These are phyloP conservation scores for Tetraselmis striata DNA, from an alignment of 139 green algal genomes.

Conservation along the genomic window DNA sequence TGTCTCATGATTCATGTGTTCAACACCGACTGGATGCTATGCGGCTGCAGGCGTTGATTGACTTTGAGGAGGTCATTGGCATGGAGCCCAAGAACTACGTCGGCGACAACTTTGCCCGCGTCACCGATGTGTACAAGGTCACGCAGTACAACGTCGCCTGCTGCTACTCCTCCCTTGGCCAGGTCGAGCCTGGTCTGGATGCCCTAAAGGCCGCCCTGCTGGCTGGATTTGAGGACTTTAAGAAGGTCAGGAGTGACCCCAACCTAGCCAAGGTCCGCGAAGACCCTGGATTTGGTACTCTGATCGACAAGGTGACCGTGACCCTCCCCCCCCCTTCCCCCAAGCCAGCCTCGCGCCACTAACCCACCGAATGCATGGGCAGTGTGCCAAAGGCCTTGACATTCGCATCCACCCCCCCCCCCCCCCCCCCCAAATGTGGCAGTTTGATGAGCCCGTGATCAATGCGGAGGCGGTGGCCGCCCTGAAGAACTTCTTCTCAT, in stretches of 20 bases:
- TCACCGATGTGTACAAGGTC: constrained; percentile 84
- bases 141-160: constrained; percentile 97
- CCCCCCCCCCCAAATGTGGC: too few relatives aligned
- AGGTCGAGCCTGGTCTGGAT: constrained; percentile 57
- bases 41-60: constrained; percentile 65
- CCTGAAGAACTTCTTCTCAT: constrained; percentile 43
- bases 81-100: constrained; percentile 91
- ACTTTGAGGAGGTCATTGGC: constrained; percentile 93
- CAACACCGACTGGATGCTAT: neutral
- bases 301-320: constrained; percentile 79
- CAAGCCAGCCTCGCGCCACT: too few relatives aligned
- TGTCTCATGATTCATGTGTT: constrained; percentile 4
- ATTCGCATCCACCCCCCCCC: too few relatives aligned
- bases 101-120: constrained; percentile 80
- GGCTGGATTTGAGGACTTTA: constrained; percentile 88
- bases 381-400: too few relatives aligned
- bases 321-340: too few relatives aligned
- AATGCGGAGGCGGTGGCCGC: constrained; percentile 76
- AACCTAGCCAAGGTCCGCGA: constrained; percentile 74
- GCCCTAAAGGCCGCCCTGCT: constrained; percentile 73
- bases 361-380: too few relatives aligned
- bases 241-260: constrained; percentile 79
- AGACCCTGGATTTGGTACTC: constrained; percentile 52
- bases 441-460: constrained; percentile 91
- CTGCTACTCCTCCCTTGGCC: constrained; percentile 84